Conservation (phyloP, 805 yeast species). For the Candida pseudoglaebosa region DNA sequence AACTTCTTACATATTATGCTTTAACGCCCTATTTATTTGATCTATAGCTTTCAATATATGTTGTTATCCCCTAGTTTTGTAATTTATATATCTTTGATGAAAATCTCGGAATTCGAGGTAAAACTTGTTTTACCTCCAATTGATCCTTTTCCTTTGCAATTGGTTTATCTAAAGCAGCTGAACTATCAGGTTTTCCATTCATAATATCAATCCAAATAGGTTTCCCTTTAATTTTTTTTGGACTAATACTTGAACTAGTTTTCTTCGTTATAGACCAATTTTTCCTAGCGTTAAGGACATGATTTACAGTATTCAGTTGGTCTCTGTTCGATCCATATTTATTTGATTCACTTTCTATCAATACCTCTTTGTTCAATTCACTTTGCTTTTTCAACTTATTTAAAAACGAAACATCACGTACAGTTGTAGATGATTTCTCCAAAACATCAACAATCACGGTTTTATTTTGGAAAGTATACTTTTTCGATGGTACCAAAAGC, state of each 20-base stretch:
- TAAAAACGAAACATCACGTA: conserved; percentile 32
- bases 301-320: background rate
- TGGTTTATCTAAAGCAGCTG: too few relatives aligned
- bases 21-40: too few relatives aligned
- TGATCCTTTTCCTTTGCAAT: too few relatives aligned
- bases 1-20: too few relatives aligned
- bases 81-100: background rate
- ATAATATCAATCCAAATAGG: background rate
- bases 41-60: too few relatives aligned
- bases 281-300: too few relatives aligned
- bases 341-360: background rate
- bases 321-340: background rate
- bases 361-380: too few relatives aligned
- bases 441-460: conserved; percentile 26
- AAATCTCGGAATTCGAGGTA: background rate
- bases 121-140: too few relatives aligned
- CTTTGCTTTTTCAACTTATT: conserved; percentile 10
- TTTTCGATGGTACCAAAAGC: conserved; percentile 13
- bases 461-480: conserved; percentile 23
- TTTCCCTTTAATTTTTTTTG: background rate
- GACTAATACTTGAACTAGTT: too few relatives aligned
- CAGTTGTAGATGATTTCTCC: conserved; percentile 27
- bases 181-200: background rate
- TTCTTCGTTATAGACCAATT: too few relatives aligned
- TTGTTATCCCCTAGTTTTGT: too few relatives aligned